These are phyloP conservation scores for Paraphoma chrysanthemicola DNA, from an alignment of 2,329 filamentous ascomycete genomes.

Conservation along the genomic window DNA sequence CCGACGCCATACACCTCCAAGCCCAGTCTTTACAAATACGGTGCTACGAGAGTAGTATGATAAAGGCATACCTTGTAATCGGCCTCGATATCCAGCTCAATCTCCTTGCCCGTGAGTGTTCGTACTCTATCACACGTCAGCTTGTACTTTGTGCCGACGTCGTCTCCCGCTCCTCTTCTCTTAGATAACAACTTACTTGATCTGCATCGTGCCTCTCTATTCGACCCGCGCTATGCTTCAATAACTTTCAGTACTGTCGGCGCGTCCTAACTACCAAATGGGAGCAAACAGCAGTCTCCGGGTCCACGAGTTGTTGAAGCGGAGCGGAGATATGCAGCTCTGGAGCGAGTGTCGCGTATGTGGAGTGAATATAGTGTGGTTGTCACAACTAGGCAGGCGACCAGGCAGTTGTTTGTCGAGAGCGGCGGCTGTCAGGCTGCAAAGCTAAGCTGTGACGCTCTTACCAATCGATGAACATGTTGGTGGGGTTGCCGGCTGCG, in stretches of 20 bases:
- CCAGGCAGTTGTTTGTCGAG: neutral
- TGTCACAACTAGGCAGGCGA: neutral
- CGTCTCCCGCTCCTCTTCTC: too few species aligned
- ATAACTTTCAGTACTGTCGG: neutral
- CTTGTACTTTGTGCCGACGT: too few species aligned
- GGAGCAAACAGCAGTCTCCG: too few species aligned
- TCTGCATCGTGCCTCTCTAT: conserved; percentile 38
- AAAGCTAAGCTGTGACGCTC: neutral
- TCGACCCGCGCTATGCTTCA: neutral
- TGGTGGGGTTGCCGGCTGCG: neutral
- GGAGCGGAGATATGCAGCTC: neutral
- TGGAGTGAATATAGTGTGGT: neutral
- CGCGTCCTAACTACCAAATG: too few species aligned
- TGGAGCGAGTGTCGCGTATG: neutral
- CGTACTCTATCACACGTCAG: conserved; percentile 75
- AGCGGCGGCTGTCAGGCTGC: neutral
- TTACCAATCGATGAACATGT: neutral
- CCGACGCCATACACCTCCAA: too few species aligned
- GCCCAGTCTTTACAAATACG: too few species aligned
- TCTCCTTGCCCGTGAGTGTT: conserved; percentile 97
- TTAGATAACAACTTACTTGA: conserved; percentile 47
- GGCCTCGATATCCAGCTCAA: conserved; percentile 95
- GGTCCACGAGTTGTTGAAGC: too few species aligned
- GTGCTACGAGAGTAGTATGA: too few species aligned
- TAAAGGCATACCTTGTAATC: conserved; percentile 79